phyloP scores from a whole-genome alignment of 2,329 filamentous ascomycete species.

The Neopestalotiopsis sp. region DNA sequence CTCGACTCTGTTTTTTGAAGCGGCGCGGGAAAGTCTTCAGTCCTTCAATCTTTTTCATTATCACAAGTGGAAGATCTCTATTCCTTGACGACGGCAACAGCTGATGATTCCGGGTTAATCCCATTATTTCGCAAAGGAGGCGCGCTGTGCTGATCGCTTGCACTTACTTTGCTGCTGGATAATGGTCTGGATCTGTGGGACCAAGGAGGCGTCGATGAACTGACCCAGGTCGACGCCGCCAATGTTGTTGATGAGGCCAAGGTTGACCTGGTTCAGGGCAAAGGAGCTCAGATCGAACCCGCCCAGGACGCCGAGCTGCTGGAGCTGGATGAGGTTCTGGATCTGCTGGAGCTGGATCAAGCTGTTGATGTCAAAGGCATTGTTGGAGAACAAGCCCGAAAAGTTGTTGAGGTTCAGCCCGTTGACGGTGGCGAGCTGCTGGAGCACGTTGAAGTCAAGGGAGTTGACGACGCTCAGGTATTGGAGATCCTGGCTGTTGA shows the following conservation, averaged over 20 bases:
- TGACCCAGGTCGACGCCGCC: constrained; percentile 37
- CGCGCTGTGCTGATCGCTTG: neutral
- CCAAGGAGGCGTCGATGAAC: constrained; percentile 34
- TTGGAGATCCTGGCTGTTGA: constrained; percentile 42
- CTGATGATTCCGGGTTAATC: neutral
- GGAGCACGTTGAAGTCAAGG: constrained; percentile 34
- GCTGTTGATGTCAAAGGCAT: constrained; percentile 52
- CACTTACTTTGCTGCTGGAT: constrained; percentile 28
- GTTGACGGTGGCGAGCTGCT: constrained; percentile 44
- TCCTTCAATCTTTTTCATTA: neutral
- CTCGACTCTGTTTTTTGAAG: neutral
- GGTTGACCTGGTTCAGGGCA: constrained; percentile 45
- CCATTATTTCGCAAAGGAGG: neutral
- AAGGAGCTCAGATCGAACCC: constrained; percentile 51
- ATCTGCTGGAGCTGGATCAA: constrained; percentile 46
- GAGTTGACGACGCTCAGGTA: constrained; percentile 39
- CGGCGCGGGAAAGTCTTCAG: neutral
- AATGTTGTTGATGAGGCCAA: constrained; percentile 45
- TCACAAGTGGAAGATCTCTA: neutral
- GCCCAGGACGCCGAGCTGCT: constrained; percentile 46
- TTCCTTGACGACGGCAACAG: constrained; percentile 10
- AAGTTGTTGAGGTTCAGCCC: constrained; percentile 39
- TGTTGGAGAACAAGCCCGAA: constrained; percentile 46
- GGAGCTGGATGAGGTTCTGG: constrained; percentile 39
- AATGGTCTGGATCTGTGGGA: constrained; percentile 38